Percentiles rank a stretch among this genome's conserved stretches.
Conservation (phyloP, 805 yeast species). For the Wickerhamomyces chambardii region DNA sequence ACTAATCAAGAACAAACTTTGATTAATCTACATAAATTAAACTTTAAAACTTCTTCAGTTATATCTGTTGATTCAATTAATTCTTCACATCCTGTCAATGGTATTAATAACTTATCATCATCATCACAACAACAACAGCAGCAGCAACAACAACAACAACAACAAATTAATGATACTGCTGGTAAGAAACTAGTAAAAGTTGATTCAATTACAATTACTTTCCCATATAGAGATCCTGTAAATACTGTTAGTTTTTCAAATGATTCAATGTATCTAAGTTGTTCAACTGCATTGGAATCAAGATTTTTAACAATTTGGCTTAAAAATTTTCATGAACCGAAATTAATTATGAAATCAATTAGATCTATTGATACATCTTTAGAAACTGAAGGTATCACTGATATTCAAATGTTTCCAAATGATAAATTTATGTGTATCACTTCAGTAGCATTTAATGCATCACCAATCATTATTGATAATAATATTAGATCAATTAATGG, state of each 20-base stretch:
- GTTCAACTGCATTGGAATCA: conserved; percentile 62
- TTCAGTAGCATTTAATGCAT: conserved; percentile 53
- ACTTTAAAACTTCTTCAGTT: neutral
- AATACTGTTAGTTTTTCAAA: conserved; percentile 65
- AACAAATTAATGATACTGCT: no score
- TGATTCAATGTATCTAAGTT: conserved; percentile 60
- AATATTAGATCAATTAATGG: conserved; percentile 36
- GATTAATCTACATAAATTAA: conserved; percentile 45
- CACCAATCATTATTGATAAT: conserved; percentile 62
- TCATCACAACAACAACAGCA: conserved; percentile 1
- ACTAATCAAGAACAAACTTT: conserved; percentile 71
- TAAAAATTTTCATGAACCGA: conserved; percentile 52
- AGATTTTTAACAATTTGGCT: conserved; percentile 71
- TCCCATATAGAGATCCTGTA: conserved; percentile 84
- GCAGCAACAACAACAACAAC: neutral
- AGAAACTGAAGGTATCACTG: conserved; percentile 88
- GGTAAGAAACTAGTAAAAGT: conserved; percentile 23
- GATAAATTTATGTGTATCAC: conserved; percentile 47
- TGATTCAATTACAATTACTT: conserved; percentile 61
- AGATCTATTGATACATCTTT: conserved; percentile 54
- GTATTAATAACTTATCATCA: neutral
- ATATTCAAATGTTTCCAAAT: conserved; percentile 62
- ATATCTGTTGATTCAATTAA: conserved; percentile 6
- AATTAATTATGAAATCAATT: conserved; percentile 59
- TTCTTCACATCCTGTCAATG: no score